Conservation (phyloP, 495 filamentous ascomycete species). For the Platismatia glauca region DNA sequence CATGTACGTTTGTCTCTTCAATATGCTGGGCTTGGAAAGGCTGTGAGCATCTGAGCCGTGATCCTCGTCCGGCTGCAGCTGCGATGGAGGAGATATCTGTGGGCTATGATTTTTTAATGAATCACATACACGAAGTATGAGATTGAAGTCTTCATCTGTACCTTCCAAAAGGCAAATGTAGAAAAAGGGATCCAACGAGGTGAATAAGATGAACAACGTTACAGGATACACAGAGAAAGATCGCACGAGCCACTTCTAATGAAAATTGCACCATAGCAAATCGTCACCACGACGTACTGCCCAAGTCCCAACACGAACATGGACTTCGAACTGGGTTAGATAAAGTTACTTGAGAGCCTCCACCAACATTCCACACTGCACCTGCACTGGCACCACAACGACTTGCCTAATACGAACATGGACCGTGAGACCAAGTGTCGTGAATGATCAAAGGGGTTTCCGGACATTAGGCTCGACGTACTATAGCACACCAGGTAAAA, state of each 20-base stretch:
- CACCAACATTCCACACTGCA: slow-evolving; percentile 75
- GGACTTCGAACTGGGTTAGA: slow-evolving; percentile 36
- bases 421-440: neutral
- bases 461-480: too few relatives aligned
- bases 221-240: neutral
- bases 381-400: slow-evolving; percentile 49
- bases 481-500: neutral
- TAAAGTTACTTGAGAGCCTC: slow-evolving; percentile 44
- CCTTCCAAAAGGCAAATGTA: neutral
- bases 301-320: too few relatives aligned
- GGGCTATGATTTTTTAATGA: neutral
- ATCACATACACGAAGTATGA: neutral
- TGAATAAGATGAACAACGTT: neutral
- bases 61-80: slow-evolving; percentile 48
- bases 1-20: slow-evolving; percentile 56
- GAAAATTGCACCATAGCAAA: neutral
- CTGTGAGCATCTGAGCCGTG: slow-evolving; percentile 71
- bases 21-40: slow-evolving; percentile 68
- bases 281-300: neutral
- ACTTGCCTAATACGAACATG: slow-evolving; percentile 25
- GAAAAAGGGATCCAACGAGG: neutral
- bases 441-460: too few relatives aligned
- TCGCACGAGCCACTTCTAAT: neutral
- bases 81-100: slow-evolving; percentile 24
- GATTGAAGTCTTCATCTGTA: neutral